These are phyloP conservation scores for Trichoderma gracile DNA, from an alignment of 2,329 filamentous ascomycete genomes.

Conservation along the genomic window DNA sequence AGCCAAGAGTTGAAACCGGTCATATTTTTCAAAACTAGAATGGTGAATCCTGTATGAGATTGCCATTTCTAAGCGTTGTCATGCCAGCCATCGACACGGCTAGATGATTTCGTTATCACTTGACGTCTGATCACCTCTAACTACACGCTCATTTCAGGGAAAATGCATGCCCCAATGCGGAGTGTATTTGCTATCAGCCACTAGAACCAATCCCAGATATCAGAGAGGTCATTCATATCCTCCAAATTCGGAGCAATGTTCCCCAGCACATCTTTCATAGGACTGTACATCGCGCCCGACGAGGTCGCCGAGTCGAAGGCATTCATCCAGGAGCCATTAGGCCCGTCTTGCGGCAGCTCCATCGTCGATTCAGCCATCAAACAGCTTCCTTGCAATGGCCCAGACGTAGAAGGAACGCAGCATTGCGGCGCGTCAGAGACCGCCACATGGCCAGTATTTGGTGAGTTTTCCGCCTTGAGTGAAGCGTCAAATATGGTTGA, in stretches of 20 bases:
- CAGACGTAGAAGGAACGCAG: not conserved
- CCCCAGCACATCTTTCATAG: not conserved
- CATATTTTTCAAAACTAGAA: too few relatives aligned
- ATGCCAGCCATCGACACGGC: too few relatives aligned
- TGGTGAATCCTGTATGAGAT: too few relatives aligned
- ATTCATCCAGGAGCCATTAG: not conserved
- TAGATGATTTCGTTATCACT: too few relatives aligned
- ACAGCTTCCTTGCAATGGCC: not conserved
- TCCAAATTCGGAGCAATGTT: not conserved
- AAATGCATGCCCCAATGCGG: too few relatives aligned
- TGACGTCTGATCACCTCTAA: too few relatives aligned
- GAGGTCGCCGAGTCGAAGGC: not conserved
- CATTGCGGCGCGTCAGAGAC: not conserved
- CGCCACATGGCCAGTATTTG: not conserved
- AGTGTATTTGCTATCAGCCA: too few relatives aligned
- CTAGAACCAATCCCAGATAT: constrained; percentile 15
- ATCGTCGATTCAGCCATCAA: not conserved
- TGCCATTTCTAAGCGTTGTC: too few relatives aligned
- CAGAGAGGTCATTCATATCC: not conserved
- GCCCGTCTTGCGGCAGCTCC: not conserved
- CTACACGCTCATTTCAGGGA: too few relatives aligned
- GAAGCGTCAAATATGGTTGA: not conserved
- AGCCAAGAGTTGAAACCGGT: too few relatives aligned
- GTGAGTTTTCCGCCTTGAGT: not conserved
- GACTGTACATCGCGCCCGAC: not conserved